Evolutionary conservation across 1,139 yeast species (phyloP), one percentile per base, ranked within the genome.

Genomic region (Diutina mesorugosa): DNA sequence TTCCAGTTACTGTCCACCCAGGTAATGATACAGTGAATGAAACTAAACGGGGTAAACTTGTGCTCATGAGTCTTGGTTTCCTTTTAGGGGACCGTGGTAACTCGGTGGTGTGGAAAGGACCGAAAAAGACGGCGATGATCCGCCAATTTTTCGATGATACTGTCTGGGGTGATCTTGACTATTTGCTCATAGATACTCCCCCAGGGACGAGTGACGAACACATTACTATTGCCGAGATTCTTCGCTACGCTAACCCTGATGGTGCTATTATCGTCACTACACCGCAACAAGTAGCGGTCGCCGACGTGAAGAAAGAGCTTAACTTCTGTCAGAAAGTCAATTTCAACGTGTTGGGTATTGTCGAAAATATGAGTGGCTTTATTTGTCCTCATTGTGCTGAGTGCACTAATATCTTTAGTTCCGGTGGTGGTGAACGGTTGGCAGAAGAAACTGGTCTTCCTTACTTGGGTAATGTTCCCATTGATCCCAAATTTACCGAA

Each of bases 171-270:
- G 69, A 69, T 4, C 67, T 85, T 55, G 97, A 91, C 68, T 95
- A 89, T 66, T 71, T 95, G 58, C 72, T 95, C 51, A 91, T 95
- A 8, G 99, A 95, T 66, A 93, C 99, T 0, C 99, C 99, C 0
- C 99, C 99, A 0, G 99, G 99, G 0, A 93, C 99, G 0, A 87
- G 96, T 0, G 99, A 95, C 68, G 99, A 95, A 68, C 99, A 95
- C 69, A 93, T 95, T 52, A 91, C 97, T 3, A 86, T 95, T 38
- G 98, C 97, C 1, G 98, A 95, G 67, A 95, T 90, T 67, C 76
- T 93, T 55, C 72, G 88, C 58, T 80, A 74, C 65, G 79, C 79
- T 4, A 68, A 68, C 51, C 79, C 79, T 3, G 80, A 76, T 58
- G 80, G 80, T 0, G 80, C 80, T 28, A 70, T 76, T 3, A 74